phyloP scores from a whole-genome alignment of 495 filamentous ascomycete genomes.

The Xylaria bambusicola region DNA sequence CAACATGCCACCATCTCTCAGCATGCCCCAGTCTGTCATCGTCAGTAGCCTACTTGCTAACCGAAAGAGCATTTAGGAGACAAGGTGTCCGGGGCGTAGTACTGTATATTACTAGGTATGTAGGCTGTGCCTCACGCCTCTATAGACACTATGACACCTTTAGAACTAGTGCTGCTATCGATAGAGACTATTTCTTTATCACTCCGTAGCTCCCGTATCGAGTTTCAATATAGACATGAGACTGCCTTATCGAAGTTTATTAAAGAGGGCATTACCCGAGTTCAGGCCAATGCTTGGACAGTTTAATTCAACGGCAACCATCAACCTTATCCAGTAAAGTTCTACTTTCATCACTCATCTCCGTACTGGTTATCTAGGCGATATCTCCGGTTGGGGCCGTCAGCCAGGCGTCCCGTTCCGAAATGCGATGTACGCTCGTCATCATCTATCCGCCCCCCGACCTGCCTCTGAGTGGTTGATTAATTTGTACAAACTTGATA shows the following conservation, averaged over 20 bases:
- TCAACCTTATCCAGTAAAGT: not conserved
- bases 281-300: not conserved
- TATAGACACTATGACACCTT: no score
- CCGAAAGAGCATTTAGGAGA: not conserved
- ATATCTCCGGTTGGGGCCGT: no score
- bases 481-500: not conserved
- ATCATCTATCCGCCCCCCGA: not conserved
- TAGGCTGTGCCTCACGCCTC: no score
- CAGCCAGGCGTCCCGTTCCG: not conserved
- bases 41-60: slow-evolving; percentile 14
- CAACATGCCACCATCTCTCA: not conserved
- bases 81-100: no score
- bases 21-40: not conserved
- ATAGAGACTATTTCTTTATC: not conserved
- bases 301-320: not conserved
- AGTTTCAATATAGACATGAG: not conserved
- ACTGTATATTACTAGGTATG: no score
- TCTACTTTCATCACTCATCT: not conserved
- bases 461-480: not conserved
- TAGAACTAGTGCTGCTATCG: not conserved
- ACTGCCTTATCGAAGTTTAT: no score
- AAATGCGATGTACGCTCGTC: not conserved
- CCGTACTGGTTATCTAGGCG: not conserved
- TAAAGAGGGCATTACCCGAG: not conserved
- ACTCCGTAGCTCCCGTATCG: not conserved